These are phyloP conservation scores for Aegilops umbellulata DNA, from an alignment of 176 grass and related monocot genomes.

Conservation along the genomic window DNA sequence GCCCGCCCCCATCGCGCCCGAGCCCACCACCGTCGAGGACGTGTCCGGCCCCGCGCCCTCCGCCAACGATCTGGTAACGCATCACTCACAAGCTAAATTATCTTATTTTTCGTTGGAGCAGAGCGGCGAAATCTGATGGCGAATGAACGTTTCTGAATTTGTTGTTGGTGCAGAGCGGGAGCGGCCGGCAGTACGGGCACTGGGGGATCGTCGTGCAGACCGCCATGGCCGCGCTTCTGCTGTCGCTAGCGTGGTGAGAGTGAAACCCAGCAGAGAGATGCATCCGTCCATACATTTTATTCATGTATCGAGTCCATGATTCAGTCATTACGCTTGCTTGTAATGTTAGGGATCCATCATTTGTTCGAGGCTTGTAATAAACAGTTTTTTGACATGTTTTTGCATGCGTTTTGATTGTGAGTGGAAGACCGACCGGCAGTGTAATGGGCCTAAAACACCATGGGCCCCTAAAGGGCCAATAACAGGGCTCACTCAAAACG, in stretches of 20 bases:
- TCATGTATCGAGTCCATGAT: constrained; percentile 6
- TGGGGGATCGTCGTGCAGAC: constrained; percentile 31
- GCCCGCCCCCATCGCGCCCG: constrained; percentile 58
- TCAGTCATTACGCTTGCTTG: neutral
- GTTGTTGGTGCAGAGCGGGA: constrained; percentile 16
- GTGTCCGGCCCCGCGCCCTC: constrained; percentile 57
- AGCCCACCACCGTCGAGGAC: constrained; percentile 48
- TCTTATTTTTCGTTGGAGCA: neutral
- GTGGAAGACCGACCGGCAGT: no score
- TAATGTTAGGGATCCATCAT: neutral
- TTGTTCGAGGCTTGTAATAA: neutral
- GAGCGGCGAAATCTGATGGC: neutral
- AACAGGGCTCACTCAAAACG: no score
- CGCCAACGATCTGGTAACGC: constrained; percentile 63
- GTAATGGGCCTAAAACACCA: no score
- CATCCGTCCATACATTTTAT: neutral
- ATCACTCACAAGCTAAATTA: neutral
- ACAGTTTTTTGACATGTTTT: no score
- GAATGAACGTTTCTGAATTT: no score
- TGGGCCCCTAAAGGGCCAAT: no score
- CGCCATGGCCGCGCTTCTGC: constrained; percentile 27
- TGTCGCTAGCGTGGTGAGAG: constrained; percentile 38
- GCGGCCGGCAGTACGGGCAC: neutral
- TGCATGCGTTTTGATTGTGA: no score
- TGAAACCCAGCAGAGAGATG: neutral